These are phyloP conservation scores for Mortierella polycephala DNA, from an alignment of 371 early-diverging fungal species.

Conservation along the genomic window DNA sequence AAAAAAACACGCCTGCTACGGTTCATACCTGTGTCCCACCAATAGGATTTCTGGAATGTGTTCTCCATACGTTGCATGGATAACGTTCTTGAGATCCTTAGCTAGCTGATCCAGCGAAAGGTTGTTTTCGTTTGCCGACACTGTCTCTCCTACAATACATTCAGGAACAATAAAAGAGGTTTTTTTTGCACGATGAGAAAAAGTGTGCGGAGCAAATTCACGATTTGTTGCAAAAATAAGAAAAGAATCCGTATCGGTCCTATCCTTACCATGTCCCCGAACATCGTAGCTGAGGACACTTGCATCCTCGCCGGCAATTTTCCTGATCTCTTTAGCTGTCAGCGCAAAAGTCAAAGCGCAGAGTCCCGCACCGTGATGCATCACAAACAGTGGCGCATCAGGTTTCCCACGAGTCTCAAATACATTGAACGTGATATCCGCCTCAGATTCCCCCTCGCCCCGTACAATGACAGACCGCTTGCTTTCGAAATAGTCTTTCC, in stretches of 20 bases:
- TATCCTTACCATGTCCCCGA: conserved; percentile 82
- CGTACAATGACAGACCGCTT: conserved; percentile 26
- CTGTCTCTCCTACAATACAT: conserved; percentile 59
- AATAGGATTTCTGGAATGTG: conserved; percentile 70
- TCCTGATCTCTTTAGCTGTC: conserved; percentile 62
- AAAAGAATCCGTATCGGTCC: not conserved
- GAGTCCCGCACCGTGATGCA: conserved; percentile 94
- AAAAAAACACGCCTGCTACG: too few species aligned
- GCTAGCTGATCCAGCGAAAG: conserved; percentile 68
- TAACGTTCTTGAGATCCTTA: conserved; percentile 66
- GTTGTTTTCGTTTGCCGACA: conserved; percentile 62
- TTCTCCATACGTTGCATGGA: conserved; percentile 51
- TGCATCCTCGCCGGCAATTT: conserved; percentile 56
- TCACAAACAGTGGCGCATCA: conserved; percentile 75
- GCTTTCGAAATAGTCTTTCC: conserved; percentile 58
- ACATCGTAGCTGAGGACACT: conserved; percentile 78
- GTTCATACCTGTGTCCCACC: conserved; percentile 87
- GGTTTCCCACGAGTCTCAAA: conserved; percentile 57
- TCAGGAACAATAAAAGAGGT: too few species aligned
- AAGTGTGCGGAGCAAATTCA: not conserved
- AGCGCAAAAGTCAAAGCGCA: conserved; percentile 83
- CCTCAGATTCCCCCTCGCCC: conserved; percentile 28
- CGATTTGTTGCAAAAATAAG: not conserved
- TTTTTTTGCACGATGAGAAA: too few species aligned
- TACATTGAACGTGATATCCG: conserved; percentile 56